Evolutionary conservation across 2,329 filamentous ascomycete genomes (phyloP).

Genomic region (Zymoseptoria tritici): DNA sequence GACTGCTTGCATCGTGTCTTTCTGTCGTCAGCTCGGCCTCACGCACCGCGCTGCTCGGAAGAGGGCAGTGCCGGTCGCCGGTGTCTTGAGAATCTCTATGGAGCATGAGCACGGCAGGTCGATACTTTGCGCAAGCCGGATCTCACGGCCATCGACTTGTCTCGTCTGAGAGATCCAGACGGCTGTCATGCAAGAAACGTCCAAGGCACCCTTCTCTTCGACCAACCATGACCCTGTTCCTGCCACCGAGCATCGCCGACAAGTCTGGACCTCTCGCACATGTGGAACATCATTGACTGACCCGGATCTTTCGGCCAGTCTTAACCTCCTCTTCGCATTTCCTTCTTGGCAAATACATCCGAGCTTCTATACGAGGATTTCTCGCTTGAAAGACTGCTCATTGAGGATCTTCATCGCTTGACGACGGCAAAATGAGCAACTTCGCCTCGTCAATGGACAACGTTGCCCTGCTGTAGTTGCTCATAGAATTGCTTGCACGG

Average conservation of each 20-base stretch:
- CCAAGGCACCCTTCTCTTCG: not conserved
- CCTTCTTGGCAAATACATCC: not conserved
- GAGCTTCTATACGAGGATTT: not conserved
- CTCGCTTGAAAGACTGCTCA: not conserved
- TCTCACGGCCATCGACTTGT: not conserved
- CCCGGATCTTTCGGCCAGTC: not conserved
- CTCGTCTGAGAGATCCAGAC: not conserved
- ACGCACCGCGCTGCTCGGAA: no score
- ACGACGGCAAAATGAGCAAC: not conserved
- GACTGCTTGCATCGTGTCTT: no score
- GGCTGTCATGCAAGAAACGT: not conserved
- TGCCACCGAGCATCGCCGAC: not conserved
- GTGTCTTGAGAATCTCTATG: no score
- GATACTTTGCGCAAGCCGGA: no score
- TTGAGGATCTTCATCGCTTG: not conserved
- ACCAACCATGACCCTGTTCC: not conserved
- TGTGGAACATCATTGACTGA: not conserved
- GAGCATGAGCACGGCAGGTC: no score
- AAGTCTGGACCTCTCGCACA: not conserved
- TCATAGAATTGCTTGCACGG: constrained; percentile 27
- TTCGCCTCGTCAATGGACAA: not conserved
- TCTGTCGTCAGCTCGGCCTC: no score
- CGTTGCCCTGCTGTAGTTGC: constrained; percentile 6
- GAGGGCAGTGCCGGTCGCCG: no score
- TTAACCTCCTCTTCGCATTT: not conserved